Base-by-base conservation (phyloP, 2,329 filamentous ascomycete species). In the Nothophoma quercina region DNA sequence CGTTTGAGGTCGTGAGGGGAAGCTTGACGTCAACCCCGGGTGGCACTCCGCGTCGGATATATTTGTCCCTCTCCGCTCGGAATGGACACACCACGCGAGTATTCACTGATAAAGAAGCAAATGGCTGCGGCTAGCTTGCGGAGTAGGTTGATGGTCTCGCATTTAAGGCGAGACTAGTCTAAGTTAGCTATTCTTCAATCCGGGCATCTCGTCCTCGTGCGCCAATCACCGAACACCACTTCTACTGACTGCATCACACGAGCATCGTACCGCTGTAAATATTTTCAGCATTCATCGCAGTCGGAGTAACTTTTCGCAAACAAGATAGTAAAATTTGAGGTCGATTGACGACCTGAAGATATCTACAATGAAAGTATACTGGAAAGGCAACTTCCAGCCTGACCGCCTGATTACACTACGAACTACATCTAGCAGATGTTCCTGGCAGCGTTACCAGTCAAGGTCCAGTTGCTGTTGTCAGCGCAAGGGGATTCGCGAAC, bases 401-500 rank as follows among this genome's bases (percentile, higher is more conserved):
- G 13, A 4, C 19, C 15, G n/a, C 39, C 16, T 9, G 13, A 12
- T 15, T 2, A 22, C 7, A 5, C 5, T 7, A 13, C 7, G 7
- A 3, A 16, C 7, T 23, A 9, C 21, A 23, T 34, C 43, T 52
- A 63, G 38, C 66, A 70, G 10, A 70, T 62, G 13, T 50, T 64
- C 46, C 53, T 60, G 1, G 30, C 50, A 2, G 57, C 82, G 41
- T 78, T 78, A 0, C 82, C 82, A 2, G 77, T 72, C 13, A 85
- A 70, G 1, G 60, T 76, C 77, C 81, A 83, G 45, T 65, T 80
- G 13, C 76, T 80, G 56, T 63, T 65, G 44, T 85, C 85, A 2
- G 77, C 74, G 35, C 83, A 85, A 5, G 83, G 83, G 2, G 73
- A 78, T 69, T 85, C 83, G 6, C 77, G 73, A 2, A 85, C 82